Evolutionary conservation across 1,284 basidiomycete genomes (phyloP), one percentile per base, ranked within the genome.

Genomic region (Golubevia sp.): DNA sequence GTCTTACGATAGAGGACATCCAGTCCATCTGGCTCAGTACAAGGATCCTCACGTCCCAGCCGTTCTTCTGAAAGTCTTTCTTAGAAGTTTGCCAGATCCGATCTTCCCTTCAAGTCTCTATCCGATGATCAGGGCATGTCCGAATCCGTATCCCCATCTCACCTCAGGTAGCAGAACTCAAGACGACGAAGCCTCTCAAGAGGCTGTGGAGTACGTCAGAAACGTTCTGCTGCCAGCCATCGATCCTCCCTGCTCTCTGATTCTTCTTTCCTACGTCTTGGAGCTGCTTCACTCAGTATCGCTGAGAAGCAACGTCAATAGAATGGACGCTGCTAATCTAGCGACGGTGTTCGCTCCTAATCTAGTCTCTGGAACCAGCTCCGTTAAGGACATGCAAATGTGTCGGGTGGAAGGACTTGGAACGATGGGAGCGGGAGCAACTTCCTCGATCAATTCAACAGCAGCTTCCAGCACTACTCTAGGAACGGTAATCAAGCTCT

Each of bases 311-410:
- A 84, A 86, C 0, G 85, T 84, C 2, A 93, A 93, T 78, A 87
- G 88, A 56, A 94, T 94, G 92, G 90, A 92, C 74, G 90, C 91
- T 23, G 88, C 90, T 70, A 94, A 93, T 75, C 88, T 93, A 49
- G 87, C 92, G 8, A 86, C 93, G 50, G 91, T 93, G 4, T 85
- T 93, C 25, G 88, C 87, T 62, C 92, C 92, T 13, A 94, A 93
- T 71, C 87, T 94, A 58, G 72, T 78, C 0, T 61, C 59, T 15
- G 69, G 73, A 25, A 64, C 66, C 0, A 74, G 76, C 20, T 63
- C 70, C 15, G 58, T 73, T 13, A 65, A 67, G 58, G 76, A 79
- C 26, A 62, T 79, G 8, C 53, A 64, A 21, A 63, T 79, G n/a
- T 79, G 89, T 2, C 90, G 88, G 66, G 90, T 90, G 3, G 84